Base-by-base conservation (phyloP, 2,329 filamentous ascomycete species). In the Cercospora brassicicola region DNA sequence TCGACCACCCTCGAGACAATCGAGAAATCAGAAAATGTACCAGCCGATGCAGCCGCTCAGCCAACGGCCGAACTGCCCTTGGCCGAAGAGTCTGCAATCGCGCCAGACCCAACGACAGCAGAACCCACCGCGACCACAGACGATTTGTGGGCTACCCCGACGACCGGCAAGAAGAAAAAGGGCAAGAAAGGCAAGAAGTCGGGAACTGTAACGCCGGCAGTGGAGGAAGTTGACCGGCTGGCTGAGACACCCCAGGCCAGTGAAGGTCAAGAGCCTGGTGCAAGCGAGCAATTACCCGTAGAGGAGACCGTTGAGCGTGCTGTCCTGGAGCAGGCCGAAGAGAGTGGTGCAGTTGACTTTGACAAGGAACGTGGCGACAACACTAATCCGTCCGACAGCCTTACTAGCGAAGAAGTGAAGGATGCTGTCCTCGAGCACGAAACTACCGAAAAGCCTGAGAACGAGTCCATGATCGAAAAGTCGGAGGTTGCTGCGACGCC, bases 141-240 rank as follows among this genome's bases (percentile, higher is more conserved):
- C 53, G 71, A 74, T 48, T 65, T 73, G 2, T 71, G 73, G 55
- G 62, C 70, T 7, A 67, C 72, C 6, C 73, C 72, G 1, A 75
- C 69, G 31, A 75, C 71, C 33, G 77, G 74, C 71, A 72, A 74
- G 26, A 78, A 76, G 73, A 79, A 78, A 67, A 64, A 64, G 53
- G 69, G 74, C 36, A 84, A 82, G 77, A 83, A 83, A 69, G 75
- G 76, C 8, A 84, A 83, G 75, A 82, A 84, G 74, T 45, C 67
- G 3, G 59, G 55, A 10, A 59, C 28, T 36, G 18, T 59, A 18
- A 39, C 42, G 15, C 63, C 63, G 9, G 39, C 30, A 53, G 64
- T 28, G 4, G 31, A 64, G 11, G 59, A 61, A 71, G 71, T n/a
- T 76, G 75, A 65, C 76, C 76, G 9, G 65, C 67, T 26, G 30